Evolutionary conservation across 1,139 yeast genomes (phyloP), one percentile per base, ranked within the genome.

Genomic region (Kodamaea ohmeri): DNA sequence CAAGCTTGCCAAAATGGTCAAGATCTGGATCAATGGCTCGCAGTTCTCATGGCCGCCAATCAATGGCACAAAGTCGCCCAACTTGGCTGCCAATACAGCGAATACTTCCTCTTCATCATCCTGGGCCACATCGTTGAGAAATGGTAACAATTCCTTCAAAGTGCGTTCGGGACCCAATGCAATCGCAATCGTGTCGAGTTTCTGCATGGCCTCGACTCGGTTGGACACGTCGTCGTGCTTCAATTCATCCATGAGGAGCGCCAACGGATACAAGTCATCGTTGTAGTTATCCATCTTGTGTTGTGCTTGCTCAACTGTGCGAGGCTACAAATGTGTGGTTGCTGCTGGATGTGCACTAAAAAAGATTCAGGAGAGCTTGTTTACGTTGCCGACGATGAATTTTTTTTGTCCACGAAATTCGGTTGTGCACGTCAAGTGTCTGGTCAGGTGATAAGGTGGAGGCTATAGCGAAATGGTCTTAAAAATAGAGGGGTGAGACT

Each of bases 81-180:
- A 67, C 65, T 90, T 92, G 50, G 84, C 86, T 3, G 97, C 97
- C 49, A 94, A 74, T 14, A 89, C 94, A 1, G 97, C 88, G 61
- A 92, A 83, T 6, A 94, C 96, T 63, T 94, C 99, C 61, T 94
- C 99, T 63, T 94, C 98, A 59, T 94, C 99, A 54, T 92, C 99
- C 51, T 92, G 96, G 8, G 97, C 49, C 32, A 89, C 97, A 51
- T 85, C 87, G 46, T 62, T 65, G 47, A 94, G 73, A 58, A 92
- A 92, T 25, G 97, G 97, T 43, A 94, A 72, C 56, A 94, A 73
- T 61, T 94, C 98, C 36, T 76, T 74, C 44, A 96, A 75, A 13
- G 97, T 87, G 56, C 98, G 77, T 58, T 88, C 96, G 6, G 95
- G 94, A 7, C 98, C 98, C 46, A 94, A 70, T 2, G 98, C 98